Conservation (phyloP, 2,329 filamentous ascomycete genomes). For the Calonectria hongkongensis region DNA sequence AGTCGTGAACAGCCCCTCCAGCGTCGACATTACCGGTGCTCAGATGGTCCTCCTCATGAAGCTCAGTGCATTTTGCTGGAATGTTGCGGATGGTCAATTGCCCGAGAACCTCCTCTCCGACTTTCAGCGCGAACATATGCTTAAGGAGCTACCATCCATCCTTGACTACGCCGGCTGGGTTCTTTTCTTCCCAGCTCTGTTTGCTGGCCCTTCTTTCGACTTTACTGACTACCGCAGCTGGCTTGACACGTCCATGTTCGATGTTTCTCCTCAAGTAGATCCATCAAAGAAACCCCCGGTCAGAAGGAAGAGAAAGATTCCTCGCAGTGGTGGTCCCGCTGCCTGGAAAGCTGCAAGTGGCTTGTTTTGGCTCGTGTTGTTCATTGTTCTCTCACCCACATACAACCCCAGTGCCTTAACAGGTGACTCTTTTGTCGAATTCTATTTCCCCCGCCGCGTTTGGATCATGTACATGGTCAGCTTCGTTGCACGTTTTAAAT, state of each 20-base stretch:
- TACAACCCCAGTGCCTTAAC: conserved; percentile 81
- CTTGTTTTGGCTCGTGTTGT: conserved; percentile 85
- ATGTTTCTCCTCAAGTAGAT: conserved; percentile 86
- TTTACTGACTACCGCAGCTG: conserved; percentile 94
- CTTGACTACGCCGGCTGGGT: conserved; percentile 94
- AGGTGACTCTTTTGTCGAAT: conserved; percentile 78
- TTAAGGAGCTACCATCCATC: conserved; percentile 83
- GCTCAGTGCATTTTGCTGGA: conserved; percentile 97
- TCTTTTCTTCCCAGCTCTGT: conserved; percentile 93
- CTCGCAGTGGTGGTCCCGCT: conserved; percentile 91
- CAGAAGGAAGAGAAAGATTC: conserved; percentile 92
- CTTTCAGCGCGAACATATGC: conserved; percentile 87
- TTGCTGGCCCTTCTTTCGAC: conserved; percentile 95
- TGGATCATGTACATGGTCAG: conserved; percentile 90
- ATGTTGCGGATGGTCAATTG: conserved; percentile 92
- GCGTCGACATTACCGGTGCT: conserved; percentile 92
- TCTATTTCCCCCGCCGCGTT: conserved; percentile 82
- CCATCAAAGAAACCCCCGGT: conserved; percentile 90
- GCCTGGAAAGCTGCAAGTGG: conserved; percentile 84
- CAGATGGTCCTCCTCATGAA: conserved; percentile 99
- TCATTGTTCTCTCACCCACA: conserved; percentile 81
- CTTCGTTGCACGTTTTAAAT: conserved; percentile 89
- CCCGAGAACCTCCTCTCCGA: conserved; percentile 88
- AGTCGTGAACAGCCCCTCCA: conserved; percentile 77
- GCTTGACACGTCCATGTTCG: conserved; percentile 96